Base-by-base conservation (phyloP, 306 rosid species). In the Trifolium subterraneum region DNA sequence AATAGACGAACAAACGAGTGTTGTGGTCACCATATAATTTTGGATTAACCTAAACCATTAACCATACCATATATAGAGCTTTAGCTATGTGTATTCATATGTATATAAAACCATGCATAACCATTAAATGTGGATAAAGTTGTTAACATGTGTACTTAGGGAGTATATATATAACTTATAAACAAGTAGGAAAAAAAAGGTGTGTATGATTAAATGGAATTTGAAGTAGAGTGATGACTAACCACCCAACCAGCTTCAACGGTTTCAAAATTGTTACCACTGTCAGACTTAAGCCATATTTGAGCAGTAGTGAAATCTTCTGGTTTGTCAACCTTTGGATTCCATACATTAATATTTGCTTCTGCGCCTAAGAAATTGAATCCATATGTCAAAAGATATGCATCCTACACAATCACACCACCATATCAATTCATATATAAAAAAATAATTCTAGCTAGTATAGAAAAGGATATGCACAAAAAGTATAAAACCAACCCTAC, bases 291-390 rank as follows among this genome's bases (percentile, higher is more conserved):
- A 7, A 85, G 81, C 91, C 90, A 87, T 2, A 90, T 78, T 79
- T 90, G 87, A 38, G 87, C 90, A 4, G 92, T 83, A 48, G 96
- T 68, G 82, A 80, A 89, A 29, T 91, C 95, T 13, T 79, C 68
- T 8, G 79, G 70, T 27, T 54, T 10, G 0, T 76, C 84, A 64
- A 88, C 84, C n/a, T 11, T 64, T 44, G 93, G 93, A 48, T 73
- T 92, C 92, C 93, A 92, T 10, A 83, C 3, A 4, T 90, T 90
- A 7, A 90, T 70, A 20, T 85, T 82, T 29, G 90, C 93, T 75
- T 73, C 70, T 7, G 92, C 88, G 0, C 96, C 96, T 14, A 84
- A 55, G 14, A 45, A 90, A 22, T 79, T 86, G 29, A 39, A 72
- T 41, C 88, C 93, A 13, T 41, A 0, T 23, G 90, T 62, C 15